These are phyloP conservation scores for Gymnopus androsaceus DNA, from an alignment of 1,284 basidiomycete genomes.

Conservation along the genomic window DNA sequence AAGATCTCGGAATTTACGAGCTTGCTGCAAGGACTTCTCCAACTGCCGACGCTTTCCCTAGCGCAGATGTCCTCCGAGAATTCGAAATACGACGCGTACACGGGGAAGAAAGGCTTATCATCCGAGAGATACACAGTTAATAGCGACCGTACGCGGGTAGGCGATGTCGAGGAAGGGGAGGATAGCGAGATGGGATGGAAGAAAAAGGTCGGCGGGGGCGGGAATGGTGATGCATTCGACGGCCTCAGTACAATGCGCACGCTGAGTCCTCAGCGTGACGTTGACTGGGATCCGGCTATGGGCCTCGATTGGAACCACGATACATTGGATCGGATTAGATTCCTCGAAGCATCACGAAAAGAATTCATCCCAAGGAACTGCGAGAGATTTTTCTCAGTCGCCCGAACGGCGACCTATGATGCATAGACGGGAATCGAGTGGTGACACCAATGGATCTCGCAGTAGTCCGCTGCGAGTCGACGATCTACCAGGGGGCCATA, in stretches of 20 bases:
- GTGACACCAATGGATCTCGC: slow-evolving; percentile 1
- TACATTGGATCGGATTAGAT: slow-evolving; percentile 26
- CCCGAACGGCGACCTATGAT: slow-evolving; percentile 14
- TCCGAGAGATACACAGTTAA: slow-evolving; percentile 39
- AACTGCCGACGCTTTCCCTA: slow-evolving; percentile 16
- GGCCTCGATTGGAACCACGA: slow-evolving; percentile 24
- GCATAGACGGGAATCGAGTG: slow-evolving; percentile 1
- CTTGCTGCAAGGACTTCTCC: slow-evolving; percentile 23
- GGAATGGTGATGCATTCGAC: background rate
- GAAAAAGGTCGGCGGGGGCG: slow-evolving; percentile 4
- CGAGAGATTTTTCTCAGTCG: background rate
- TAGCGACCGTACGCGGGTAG: slow-evolving; percentile 35
- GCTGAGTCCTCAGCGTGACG: slow-evolving; percentile 7
- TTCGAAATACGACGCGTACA: slow-evolving; percentile 31
- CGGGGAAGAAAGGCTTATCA: slow-evolving; percentile 28
- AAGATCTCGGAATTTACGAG: slow-evolving; percentile 16
- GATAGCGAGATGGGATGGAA: slow-evolving; percentile 18
- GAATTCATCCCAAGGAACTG: background rate
- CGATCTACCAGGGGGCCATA: slow-evolving; percentile 23
- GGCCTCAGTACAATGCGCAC: background rate
- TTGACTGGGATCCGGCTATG: slow-evolving; percentile 27
- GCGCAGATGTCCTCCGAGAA: slow-evolving; percentile 33
- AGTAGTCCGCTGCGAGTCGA: background rate
- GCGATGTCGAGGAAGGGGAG: slow-evolving; percentile 28
- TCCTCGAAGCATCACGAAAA: slow-evolving; percentile 2